phyloP scores from a whole-genome alignment of 2,329 filamentous ascomycete species.

The Aspergillus phoenicis region DNA sequence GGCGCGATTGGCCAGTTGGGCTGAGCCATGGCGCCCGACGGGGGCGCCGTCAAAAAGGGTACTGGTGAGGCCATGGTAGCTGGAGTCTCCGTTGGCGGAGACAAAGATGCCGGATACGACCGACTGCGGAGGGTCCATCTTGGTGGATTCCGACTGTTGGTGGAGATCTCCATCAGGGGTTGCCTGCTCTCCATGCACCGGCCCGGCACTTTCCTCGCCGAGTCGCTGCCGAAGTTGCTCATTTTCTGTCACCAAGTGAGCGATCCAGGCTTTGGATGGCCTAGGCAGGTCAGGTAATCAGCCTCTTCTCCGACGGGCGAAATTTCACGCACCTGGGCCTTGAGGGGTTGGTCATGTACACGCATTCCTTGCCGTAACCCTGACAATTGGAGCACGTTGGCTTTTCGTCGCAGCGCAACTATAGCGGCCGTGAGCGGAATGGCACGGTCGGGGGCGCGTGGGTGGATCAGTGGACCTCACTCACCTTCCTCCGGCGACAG shows the following conservation, averaged over 20 bases:
- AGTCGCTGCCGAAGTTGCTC: too few relatives aligned
- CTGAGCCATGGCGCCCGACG: too few relatives aligned
- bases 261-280: constrained; percentile 9
- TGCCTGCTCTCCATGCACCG: too few relatives aligned
- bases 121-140: too few relatives aligned
- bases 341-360: too few relatives aligned
- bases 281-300: constrained; percentile 31
- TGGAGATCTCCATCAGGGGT: too few relatives aligned
- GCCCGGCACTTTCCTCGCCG: too few relatives aligned
- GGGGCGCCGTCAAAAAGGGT: not conserved
- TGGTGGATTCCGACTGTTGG: too few relatives aligned
- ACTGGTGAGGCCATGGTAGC: constrained; percentile 4
- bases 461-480: too few relatives aligned
- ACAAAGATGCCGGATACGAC: constrained; percentile 19
- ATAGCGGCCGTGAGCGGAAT: constrained; percentile 1
- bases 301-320: constrained; percentile 34
- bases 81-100: constrained; percentile 29
- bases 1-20: too few relatives aligned
- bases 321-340: too few relatives aligned
- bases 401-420: constrained; percentile 14
- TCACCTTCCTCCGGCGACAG: too few relatives aligned
- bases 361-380: constrained; percentile 37
- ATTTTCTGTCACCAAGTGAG: not conserved
- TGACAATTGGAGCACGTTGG: constrained; percentile 23
- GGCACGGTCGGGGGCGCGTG: constrained; percentile 61